These are phyloP conservation scores for Malassezia arunalokei DNA, from an alignment of 1,284 basidiomycete species.

Conservation along the genomic window DNA sequence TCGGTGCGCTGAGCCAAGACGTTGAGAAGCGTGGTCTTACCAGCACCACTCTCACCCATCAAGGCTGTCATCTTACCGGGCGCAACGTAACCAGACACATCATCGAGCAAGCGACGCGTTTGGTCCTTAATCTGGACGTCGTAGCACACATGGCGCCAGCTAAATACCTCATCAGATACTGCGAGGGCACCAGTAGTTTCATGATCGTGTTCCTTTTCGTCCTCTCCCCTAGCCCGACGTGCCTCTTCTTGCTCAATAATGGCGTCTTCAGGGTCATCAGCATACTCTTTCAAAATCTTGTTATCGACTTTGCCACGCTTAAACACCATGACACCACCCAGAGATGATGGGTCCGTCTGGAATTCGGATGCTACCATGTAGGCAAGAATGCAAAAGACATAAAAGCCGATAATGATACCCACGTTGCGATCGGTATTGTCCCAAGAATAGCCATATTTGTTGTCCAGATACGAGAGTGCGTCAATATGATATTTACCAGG, in stretches of 20 bases:
- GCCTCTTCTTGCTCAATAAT: background rate
- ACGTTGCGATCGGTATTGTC: constrained; percentile 22
- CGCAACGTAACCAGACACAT: constrained; percentile 48
- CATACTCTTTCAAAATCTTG: background rate
- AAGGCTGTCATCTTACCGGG: constrained; percentile 34
- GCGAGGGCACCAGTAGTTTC: constrained; percentile 16
- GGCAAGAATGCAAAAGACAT: constrained; percentile 21
- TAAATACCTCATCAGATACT: constrained; percentile 24
- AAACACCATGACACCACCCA: constrained; percentile 33
- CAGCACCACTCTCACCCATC: constrained; percentile 40
- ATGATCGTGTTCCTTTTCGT: background rate
- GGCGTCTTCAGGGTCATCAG: background rate
- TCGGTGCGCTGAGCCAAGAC: constrained; percentile 29
- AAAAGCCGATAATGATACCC: constrained; percentile 32
- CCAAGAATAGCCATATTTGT: constrained; percentile 23
- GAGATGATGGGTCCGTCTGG: constrained; percentile 28
- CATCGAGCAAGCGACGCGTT: constrained; percentile 24
- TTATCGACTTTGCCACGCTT: constrained; percentile 17
- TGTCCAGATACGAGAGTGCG: constrained; percentile 18
- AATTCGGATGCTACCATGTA: constrained; percentile 29
- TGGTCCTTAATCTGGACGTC: constrained; percentile 29
- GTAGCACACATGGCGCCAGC: constrained; percentile 30
- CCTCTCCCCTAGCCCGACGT: background rate
- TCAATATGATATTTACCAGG: constrained; percentile 23
- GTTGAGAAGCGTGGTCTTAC: constrained; percentile 36